Evolutionary conservation across 352 stramenopile genomes (phyloP).

Genomic region (Phytophthora europaea): DNA sequence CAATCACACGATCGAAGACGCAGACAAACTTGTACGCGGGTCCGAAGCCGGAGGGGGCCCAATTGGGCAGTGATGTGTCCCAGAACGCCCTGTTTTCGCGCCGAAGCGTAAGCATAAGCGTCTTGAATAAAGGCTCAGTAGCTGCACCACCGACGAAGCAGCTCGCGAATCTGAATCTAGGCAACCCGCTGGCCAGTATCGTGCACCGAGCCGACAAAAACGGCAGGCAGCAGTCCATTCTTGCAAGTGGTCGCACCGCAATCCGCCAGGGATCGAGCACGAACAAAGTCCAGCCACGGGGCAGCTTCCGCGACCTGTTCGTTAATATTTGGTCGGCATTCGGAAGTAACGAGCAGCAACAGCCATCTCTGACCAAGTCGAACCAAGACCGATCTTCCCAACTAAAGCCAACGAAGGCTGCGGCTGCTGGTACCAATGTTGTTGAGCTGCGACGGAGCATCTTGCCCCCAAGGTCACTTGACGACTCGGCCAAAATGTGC

Average conservation of each 20-base stretch:
- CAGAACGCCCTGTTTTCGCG: constrained; percentile 72
- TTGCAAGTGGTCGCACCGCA: constrained; percentile 1
- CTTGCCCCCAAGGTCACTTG: constrained; percentile 36
- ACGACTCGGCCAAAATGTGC: constrained; percentile 84
- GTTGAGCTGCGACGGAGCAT: constrained; percentile 63
- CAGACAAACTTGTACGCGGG: constrained; percentile 21
- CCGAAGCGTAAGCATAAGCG: constrained; percentile 59
- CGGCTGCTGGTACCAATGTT: constrained; percentile 32
- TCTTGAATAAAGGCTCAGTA: constrained; percentile 34
- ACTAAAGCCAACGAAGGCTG: constrained; percentile 9
- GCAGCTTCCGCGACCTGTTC: constrained; percentile 66
- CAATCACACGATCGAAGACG: constrained; percentile 41
- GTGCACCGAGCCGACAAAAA: constrained; percentile 66
- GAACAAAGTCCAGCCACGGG: constrained; percentile 24
- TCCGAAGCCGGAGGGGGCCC: constrained; percentile 33
- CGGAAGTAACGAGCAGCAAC: constrained; percentile 63
- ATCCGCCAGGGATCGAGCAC: constrained; percentile 25
- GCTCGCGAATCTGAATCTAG: constrained; percentile 45
- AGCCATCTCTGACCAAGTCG: constrained; percentile 33
- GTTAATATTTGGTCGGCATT: constrained; percentile 72
- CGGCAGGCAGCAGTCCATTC: constrained; percentile 51
- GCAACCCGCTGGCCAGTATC: constrained; percentile 61
- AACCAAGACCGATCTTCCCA: constrained; percentile 11
- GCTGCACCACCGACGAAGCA: constrained; percentile 43
- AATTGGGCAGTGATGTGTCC: constrained; percentile 43